Percentiles rank a stretch among this genome's conserved stretches.
These are phyloP conservation scores for Sophora flavescens DNA, from an alignment of 306 rosid genomes.

Conservation along the genomic window DNA sequence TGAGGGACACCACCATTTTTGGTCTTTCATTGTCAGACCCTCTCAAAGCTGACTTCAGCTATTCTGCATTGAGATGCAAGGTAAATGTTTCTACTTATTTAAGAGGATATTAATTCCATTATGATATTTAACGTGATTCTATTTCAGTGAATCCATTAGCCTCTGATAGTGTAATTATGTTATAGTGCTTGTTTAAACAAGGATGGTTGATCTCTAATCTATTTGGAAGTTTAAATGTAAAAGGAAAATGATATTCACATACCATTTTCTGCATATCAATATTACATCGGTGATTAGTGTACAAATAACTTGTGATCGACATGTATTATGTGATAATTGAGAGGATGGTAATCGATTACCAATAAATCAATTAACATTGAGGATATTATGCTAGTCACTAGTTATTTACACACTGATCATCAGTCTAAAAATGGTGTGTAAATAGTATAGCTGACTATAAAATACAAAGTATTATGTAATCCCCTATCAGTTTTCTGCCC, in stretches of 20 bases:
- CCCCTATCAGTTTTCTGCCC: neutral
- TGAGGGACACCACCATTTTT: conserved; percentile 68
- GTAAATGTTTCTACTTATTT: conserved; percentile 38
- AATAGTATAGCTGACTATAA: neutral
- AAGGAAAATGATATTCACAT: neutral
- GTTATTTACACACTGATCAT: neutral
- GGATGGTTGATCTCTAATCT: neutral
- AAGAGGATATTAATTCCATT: neutral
- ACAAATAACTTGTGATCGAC: neutral
- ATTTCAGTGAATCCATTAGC: neutral
- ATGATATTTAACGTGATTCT: neutral
- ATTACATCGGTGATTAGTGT: neutral
- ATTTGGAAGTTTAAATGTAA: neutral
- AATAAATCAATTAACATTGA: too few species aligned
- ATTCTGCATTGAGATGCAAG: conserved; percentile 68
- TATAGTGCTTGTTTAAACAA: neutral
- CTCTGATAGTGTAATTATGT: neutral
- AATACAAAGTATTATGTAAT: neutral
- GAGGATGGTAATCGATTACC: neutral
- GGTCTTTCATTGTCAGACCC: conserved; percentile 72
- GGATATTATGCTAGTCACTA: too few species aligned
- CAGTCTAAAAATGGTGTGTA: neutral
- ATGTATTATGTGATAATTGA: neutral
- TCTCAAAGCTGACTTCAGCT: conserved; percentile 63
- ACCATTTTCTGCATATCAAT: neutral